Conservation (phyloP, 345 rosid species). For the Melaleuca alternifolia region DNA sequence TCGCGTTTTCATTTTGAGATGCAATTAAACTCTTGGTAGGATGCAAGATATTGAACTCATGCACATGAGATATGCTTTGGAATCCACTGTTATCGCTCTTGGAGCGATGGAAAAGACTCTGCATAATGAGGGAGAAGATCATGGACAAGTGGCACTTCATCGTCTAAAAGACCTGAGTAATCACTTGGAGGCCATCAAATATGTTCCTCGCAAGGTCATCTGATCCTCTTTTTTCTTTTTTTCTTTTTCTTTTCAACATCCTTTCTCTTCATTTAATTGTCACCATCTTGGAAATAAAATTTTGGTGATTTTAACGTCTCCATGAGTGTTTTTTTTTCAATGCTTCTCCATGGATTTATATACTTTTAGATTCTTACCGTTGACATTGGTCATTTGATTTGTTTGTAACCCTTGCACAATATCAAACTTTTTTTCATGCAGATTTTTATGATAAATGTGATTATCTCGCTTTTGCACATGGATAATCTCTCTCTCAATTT, state of each 20-base stretch:
- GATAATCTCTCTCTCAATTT: slow-evolving; percentile 65
- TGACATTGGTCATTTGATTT: slow-evolving; percentile 5
- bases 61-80: slow-evolving; percentile 95
- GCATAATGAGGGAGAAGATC: slow-evolving; percentile 36
- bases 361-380: not conserved
- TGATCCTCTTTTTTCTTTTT: not conserved
- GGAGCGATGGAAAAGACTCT: slow-evolving; percentile 52
- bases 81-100: slow-evolving; percentile 69
- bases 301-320: not conserved
- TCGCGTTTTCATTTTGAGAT: not conserved
- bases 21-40: slow-evolving; percentile 20
- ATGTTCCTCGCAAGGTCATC: slow-evolving; percentile 79
- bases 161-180: slow-evolving; percentile 63
- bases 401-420: not conserved
- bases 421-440: slow-evolving; percentile 21
- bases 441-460: slow-evolving; percentile 85
- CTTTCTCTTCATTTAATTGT: not conserved
- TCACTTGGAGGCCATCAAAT: slow-evolving; percentile 72
- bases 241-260: not conserved
- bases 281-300: not conserved
- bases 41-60: slow-evolving; percentile 92
- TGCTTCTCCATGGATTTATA: not conserved
- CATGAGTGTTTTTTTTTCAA: not conserved
- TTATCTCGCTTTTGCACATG: slow-evolving; percentile 80
- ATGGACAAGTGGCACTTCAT: slow-evolving; percentile 41